Base-by-base conservation (phyloP, 495 filamentous ascomycete genomes). In the Trichocladium uniseriatum region DNA sequence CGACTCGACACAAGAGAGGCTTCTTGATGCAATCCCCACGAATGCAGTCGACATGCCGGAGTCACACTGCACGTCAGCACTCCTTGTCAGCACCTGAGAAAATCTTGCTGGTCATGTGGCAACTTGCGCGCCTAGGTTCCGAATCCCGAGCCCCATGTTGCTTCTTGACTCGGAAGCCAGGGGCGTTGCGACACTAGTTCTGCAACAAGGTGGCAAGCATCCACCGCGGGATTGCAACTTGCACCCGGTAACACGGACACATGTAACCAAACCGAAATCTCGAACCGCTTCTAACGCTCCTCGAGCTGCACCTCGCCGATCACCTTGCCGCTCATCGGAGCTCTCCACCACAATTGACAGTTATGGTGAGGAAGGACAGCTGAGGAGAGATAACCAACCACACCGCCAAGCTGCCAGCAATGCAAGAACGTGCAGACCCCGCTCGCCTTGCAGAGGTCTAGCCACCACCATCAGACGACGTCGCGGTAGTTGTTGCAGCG, bases 141-240 rank as follows among this genome's bases (percentile, higher is more conserved):
- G 47, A 49, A 42, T 36, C 47, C 47, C 47, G 47, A 42, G 21
- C 31, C 16, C 38, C 40, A 29, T 43, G n/a, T n/a, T n/a, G 24
- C 15, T 8, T 11, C 27, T 36, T 42, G 46, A 42, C 29, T 49
- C 38, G 46, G 38, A 36, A 14, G 19, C 15, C 28, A 42, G 38
- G 29, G 27, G 37, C 20, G 27, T n/a, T 32, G 24, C 36, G 16
- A 15, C 31, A 34, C 8, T 22, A 15, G 38, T 27, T 22, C 45
- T 48, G 38, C 38, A 49, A 42, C n/a, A 31, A 14, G 31, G 37
- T 31, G 20, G 20, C 38, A 36, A 37, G 31, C 29, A 36, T 34
- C 47, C 19, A 36, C 38, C 21, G 38, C 39, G 39, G 47, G 20
- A 49, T 31, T 29, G 24, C 24, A 27, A 8, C 4, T 27, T 27